Percentiles rank a stretch among this genome's conserved stretches.
Conservation (phyloP, 345 rosid genomes). For the Geranium rotundifolium region DNA sequence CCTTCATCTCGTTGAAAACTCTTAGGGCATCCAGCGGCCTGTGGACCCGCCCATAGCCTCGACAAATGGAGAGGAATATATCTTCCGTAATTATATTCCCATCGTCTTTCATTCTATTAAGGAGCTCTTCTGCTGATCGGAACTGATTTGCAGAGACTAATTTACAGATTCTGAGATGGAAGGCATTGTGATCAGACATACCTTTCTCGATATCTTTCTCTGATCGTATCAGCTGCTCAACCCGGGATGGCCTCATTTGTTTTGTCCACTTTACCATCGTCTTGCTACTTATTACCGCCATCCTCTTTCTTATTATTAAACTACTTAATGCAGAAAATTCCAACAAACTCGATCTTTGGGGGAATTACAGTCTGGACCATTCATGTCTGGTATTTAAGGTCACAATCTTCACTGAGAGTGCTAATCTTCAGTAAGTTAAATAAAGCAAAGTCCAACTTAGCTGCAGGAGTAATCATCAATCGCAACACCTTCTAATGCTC, state of each 20-base stretch:
- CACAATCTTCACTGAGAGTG: too few species aligned
- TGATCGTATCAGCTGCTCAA: constrained; percentile 48
- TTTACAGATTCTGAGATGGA: constrained; percentile 48
- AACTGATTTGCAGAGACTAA: constrained; percentile 59
- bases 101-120: constrained; percentile 58
- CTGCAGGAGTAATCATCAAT: too few species aligned
- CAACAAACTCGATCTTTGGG: neutral
- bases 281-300: constrained; percentile 23
- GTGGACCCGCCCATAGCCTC: constrained; percentile 75
- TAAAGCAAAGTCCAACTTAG: too few species aligned
- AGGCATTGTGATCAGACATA: constrained; percentile 45
- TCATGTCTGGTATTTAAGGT: too few species aligned
- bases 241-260: constrained; percentile 41
- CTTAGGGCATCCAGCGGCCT: constrained; percentile 57
- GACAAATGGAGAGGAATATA: constrained; percentile 49
- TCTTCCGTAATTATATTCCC: constrained; percentile 46
- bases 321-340: too few species aligned
- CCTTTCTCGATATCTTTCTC: constrained; percentile 55
- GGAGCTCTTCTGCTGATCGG: constrained; percentile 55
- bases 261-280: constrained; percentile 50
- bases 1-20: constrained; percentile 62
- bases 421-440: too few species aligned
- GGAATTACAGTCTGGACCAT: neutral
- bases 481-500: too few species aligned
- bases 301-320: too few species aligned